These are phyloP conservation scores for Ganoderma boninense DNA, from an alignment of 1,284 basidiomycete genomes.

Conservation along the genomic window DNA sequence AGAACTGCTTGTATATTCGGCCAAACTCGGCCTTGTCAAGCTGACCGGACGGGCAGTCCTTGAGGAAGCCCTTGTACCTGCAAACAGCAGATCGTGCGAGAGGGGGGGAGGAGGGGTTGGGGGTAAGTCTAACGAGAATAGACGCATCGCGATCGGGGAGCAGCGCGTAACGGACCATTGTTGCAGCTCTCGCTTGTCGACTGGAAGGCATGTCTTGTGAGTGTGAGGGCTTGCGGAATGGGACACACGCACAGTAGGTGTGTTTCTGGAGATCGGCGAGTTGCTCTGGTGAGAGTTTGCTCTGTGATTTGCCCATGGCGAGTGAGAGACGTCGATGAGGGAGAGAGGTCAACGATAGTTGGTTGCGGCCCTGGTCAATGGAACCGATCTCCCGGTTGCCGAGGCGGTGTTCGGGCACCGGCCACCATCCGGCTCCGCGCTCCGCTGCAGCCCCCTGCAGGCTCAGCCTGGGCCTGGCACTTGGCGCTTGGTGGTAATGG, in stretches of 20 bases:
- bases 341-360: conserved; percentile 26
- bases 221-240: conserved; percentile 23
- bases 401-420: conserved; percentile 22
- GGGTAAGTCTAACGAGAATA: conserved; percentile 17
- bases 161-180: conserved; percentile 76
- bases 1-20: conserved; percentile 99
- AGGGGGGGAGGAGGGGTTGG: conserved; percentile 19
- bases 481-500: background rate
- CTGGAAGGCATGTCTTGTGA: conserved; percentile 54
- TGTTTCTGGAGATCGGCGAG: conserved; percentile 97
- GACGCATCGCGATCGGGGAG: conserved; percentile 21
- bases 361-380: conserved; percentile 1
- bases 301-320: conserved; percentile 95
- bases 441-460: background rate
- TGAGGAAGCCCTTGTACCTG: conserved; percentile 99
- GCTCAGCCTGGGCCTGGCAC: conserved; percentile 12
- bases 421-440: background rate
- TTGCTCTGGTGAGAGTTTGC: conserved; percentile 95
- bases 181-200: conserved; percentile 99
- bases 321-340: conserved; percentile 4
- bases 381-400: background rate
- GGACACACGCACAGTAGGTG: conserved; percentile 87
- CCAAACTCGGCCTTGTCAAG: conserved; percentile 97
- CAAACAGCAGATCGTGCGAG: conserved; percentile 24
- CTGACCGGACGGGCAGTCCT: conserved; percentile 97